Percentiles rank a stretch among this genome's conserved stretches.
These are phyloP conservation scores for Clathrospora elynae DNA, from an alignment of 2,329 filamentous ascomycete genomes.

Conservation along the genomic window DNA sequence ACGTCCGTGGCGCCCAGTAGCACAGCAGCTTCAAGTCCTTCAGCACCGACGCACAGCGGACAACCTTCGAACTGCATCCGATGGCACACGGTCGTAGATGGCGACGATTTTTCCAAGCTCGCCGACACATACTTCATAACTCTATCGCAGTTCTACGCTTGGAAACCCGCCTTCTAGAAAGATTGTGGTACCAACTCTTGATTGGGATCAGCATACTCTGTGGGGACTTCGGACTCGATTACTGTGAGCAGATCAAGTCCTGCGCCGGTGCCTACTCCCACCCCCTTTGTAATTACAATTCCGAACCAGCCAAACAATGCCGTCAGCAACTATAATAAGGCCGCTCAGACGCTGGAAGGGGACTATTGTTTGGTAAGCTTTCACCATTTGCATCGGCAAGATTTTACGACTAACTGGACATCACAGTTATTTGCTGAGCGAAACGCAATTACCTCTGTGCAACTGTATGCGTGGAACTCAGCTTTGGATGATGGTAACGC, in stretches of 20 bases:
- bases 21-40: background rate
- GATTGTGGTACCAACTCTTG: slow-evolving; percentile 2
- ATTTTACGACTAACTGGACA: no score
- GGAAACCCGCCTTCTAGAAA: slow-evolving; percentile 2
- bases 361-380: slow-evolving; percentile 1
- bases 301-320: slow-evolving; percentile 5
- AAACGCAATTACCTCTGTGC: background rate
- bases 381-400: no score
- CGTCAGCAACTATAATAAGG: slow-evolving; percentile 4
- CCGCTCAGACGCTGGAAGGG: slow-evolving; percentile 2
- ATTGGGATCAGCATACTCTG: slow-evolving; percentile 1
- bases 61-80: slow-evolving; percentile 2
- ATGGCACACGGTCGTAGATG: slow-evolving; percentile 2
- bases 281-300: background rate
- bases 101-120: background rate
- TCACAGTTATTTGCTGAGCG: slow-evolving; percentile 10
- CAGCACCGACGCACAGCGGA: slow-evolving; percentile 4
- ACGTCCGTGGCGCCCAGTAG: background rate
- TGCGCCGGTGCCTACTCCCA: background rate
- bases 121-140: slow-evolving; percentile 4
- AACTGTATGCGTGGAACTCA: slow-evolving; percentile 1
- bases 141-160: slow-evolving; percentile 1
- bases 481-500: background rate
- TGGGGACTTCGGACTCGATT: slow-evolving; percentile 4
- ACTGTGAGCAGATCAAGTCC: slow-evolving; percentile 2